Percentiles rank a stretch among this genome's conserved stretches.
Conservation (phyloP, 1,284 basidiomycete species). For the Ustilago shanxiensis region DNA sequence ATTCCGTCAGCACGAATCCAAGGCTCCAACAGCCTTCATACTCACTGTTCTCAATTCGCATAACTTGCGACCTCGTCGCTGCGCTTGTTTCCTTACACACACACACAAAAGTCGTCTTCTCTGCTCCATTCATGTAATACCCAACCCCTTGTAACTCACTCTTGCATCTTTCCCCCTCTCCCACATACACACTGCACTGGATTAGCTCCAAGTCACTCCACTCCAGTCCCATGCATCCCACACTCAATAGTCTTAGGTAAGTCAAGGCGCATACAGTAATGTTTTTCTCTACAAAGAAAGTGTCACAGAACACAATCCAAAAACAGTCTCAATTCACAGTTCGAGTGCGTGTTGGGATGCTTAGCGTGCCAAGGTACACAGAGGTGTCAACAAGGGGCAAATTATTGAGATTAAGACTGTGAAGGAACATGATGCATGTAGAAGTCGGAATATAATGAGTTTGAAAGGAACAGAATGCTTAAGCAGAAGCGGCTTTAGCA, state of each 20-base stretch:
- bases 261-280: slow-evolving; percentile 11
- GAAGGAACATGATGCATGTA: background rate
- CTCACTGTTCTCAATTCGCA: background rate
- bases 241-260: slow-evolving; percentile 13
- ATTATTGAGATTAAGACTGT: background rate
- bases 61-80: background rate
- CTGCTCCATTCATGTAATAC: slow-evolving; percentile 42
- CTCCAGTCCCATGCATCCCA: slow-evolving; percentile 7
- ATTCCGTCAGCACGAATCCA: slow-evolving; percentile 11
- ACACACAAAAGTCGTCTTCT: slow-evolving; percentile 9
- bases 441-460: background rate
- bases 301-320: background rate
- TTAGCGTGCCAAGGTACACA: background rate
- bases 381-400: background rate
- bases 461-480: background rate
- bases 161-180: slow-evolving; percentile 3
- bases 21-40: slow-evolving; percentile 35
- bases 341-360: background rate
- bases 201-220: background rate
- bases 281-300: background rate
- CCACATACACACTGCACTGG: slow-evolving; percentile 1
- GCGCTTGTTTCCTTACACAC: background rate
- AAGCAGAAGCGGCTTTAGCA: slow-evolving; percentile 4
- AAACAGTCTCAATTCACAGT: background rate
- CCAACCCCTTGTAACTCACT: slow-evolving; percentile 7